Conservation (phyloP, 2,329 filamentous ascomycete species). For the Venturia pyrina region DNA sequence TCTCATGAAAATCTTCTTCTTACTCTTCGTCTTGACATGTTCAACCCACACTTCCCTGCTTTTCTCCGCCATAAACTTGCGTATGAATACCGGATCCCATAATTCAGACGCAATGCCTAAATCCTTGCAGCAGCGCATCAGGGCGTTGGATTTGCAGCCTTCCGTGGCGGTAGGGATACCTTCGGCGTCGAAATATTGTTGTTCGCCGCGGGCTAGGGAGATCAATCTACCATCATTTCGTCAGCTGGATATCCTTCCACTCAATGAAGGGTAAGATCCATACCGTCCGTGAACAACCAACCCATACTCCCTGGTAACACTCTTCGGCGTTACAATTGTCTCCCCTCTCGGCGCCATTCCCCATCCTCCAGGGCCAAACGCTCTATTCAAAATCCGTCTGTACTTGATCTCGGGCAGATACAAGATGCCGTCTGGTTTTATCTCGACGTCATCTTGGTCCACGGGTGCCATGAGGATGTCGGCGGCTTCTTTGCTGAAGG, state of each 20-base stretch:
- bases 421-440: constrained; percentile 94
- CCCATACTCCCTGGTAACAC: constrained; percentile 84
- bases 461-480: constrained; percentile 60
- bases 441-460: constrained; percentile 69
- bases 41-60: constrained; percentile 82
- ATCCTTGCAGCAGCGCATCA: constrained; percentile 98
- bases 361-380: constrained; percentile 94
- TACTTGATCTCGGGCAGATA: constrained; percentile 99
- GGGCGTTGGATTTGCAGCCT: constrained; percentile 92
- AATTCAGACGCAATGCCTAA: constrained; percentile 88
- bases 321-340: constrained; percentile 70
- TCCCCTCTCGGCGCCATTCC: constrained; percentile 82
- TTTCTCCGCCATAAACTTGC: constrained; percentile 65
- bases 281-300: constrained; percentile 81
- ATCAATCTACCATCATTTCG: constrained; percentile 54
- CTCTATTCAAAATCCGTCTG: constrained; percentile 74
- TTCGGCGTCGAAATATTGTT: constrained; percentile 83
- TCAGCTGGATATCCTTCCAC: constrained; percentile 7
- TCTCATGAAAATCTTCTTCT: constrained; percentile 74
- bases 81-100: constrained; percentile 90
- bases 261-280: constrained; percentile 20
- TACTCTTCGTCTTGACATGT: constrained; percentile 77
- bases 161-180: constrained; percentile 90
- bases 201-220: constrained; percentile 85
- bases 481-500: constrained; percentile 62